phyloP scores from a whole-genome alignment of 2,329 filamentous ascomycete genomes.

The Apiospora hydei region DNA sequence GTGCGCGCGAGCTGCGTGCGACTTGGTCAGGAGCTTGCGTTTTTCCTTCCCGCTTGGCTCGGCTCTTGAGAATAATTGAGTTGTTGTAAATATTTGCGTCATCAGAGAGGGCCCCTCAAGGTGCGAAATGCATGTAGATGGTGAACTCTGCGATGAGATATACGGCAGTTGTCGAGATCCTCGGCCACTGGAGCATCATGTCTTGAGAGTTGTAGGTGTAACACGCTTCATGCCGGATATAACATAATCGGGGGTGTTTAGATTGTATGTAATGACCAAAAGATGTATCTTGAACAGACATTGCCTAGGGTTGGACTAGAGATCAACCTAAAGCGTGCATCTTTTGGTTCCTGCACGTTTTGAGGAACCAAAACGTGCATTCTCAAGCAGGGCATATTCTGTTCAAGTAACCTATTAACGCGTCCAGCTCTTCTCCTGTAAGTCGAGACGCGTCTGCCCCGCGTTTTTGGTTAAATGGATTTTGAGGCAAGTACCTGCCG shows the following conservation, averaged over 20 bases:
- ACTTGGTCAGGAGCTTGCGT: too few species aligned
- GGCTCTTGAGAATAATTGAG: not conserved
- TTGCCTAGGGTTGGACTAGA: not conserved
- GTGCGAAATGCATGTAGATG: too few species aligned
- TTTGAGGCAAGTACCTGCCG: not conserved
- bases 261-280: not conserved
- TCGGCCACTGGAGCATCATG: too few species aligned
- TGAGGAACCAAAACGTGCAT: too few species aligned
- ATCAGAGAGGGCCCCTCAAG: too few species aligned
- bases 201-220: not conserved
- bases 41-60: not conserved
- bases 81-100: too few species aligned
- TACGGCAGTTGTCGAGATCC: not conserved
- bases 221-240: too few species aligned
- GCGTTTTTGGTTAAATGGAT: slow-evolving; percentile 7
- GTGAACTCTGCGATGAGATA: not conserved
- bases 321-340: not conserved
- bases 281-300: not conserved
- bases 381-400: too few species aligned
- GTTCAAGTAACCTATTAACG: not conserved
- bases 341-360: too few species aligned
- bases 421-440: not conserved
- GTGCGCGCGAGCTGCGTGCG: not conserved
- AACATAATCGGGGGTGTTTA: too few species aligned
- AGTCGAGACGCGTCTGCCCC: slow-evolving; percentile 4